A percentile compares a stretch with the other conserved stretches of the same genome.
Conservation (phyloP, 2,329 filamentous ascomycete species). For the Aureobasidium sp. region DNA sequence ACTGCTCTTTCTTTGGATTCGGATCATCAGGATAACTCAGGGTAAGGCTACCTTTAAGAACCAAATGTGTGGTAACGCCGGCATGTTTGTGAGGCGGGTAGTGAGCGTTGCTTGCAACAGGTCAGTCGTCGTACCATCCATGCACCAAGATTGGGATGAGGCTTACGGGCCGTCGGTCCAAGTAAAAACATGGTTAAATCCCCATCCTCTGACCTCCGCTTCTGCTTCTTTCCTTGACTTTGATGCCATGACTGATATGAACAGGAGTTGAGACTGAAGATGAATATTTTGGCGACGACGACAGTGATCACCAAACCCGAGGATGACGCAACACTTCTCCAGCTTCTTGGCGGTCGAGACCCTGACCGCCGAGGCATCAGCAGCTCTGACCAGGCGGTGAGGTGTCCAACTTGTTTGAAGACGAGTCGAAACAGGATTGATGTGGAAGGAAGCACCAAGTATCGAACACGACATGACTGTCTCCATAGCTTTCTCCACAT, state of each 20-base stretch:
- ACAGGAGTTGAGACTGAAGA: background rate
- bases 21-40: constrained; percentile 59
- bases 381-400: constrained; percentile 2
- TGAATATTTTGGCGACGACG: background rate
- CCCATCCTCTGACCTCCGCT: constrained; percentile 59
- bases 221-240: constrained; percentile 47
- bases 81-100: constrained; percentile 61
- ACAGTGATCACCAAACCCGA: background rate
- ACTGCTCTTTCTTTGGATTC: constrained; percentile 49
- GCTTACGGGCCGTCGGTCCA: constrained; percentile 65
- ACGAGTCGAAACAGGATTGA: constrained; percentile 2
- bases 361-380: background rate
- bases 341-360: constrained; percentile 2
- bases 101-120: constrained; percentile 51
- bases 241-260: background rate
- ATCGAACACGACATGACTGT: background rate
- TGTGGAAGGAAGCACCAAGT: background rate
- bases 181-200: constrained; percentile 62
- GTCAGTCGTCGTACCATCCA: background rate
- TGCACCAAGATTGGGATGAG: background rate
- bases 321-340: background rate
- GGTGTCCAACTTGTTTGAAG: background rate
- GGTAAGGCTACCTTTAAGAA: constrained; percentile 57
- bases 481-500: background rate
- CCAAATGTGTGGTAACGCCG: constrained; percentile 61